A percentile compares a stretch with the other conserved stretches of the same genome.
Conservation (phyloP, 768 basidiomycete genomes). For the Suillus hirtellus region DNA sequence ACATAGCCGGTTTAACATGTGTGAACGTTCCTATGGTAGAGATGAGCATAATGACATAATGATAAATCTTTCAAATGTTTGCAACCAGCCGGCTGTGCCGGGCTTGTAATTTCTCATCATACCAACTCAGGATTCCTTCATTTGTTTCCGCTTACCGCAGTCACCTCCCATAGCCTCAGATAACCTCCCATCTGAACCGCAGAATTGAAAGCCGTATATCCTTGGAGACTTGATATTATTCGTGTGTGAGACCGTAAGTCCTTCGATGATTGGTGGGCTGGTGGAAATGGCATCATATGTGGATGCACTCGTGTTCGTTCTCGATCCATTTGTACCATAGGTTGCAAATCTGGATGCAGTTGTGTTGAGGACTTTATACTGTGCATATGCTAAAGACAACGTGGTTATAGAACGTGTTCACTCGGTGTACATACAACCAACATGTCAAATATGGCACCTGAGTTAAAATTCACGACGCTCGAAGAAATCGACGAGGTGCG, state of each 20-base stretch:
- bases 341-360: neutral
- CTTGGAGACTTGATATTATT: neutral
- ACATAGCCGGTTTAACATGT: too few relatives aligned
- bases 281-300: neutral
- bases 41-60: too few relatives aligned
- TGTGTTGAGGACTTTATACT: neutral
- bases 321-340: neutral
- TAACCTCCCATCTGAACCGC: neutral
- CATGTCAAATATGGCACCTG: constrained; percentile 29
- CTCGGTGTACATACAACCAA: neutral
- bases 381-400: neutral
- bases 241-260: neutral
- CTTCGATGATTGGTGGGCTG: neutral
- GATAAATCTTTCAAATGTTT: too few relatives aligned
- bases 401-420: neutral
- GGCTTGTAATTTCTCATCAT: neutral
- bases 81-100: neutral
- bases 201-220: neutral
- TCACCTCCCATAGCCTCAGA: neutral
- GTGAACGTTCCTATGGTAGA: too few relatives aligned
- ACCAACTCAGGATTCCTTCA: too few relatives aligned
- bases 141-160: neutral
- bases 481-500: constrained; percentile 54
- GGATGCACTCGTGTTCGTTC: neutral
- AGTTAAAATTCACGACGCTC: constrained; percentile 48